Conservation (phyloP, 1,284 basidiomycete genomes). For the Boletellus deceptivus region DNA sequence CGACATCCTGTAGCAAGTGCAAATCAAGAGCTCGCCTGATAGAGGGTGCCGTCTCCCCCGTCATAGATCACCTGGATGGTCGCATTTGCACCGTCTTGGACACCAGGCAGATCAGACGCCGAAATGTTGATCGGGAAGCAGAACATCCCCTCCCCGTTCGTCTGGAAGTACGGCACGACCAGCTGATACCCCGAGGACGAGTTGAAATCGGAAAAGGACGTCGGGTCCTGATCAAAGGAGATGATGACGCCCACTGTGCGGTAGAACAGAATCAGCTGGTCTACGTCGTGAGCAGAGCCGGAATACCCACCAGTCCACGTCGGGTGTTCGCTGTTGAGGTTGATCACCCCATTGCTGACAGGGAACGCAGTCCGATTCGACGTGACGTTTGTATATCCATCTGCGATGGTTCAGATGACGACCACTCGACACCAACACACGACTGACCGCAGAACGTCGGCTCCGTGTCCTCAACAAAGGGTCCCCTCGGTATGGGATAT, state of each 20-base stretch:
- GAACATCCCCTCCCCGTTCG: slow-evolving; percentile 43
- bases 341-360: slow-evolving; percentile 44
- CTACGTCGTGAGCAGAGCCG: neutral
- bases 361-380: slow-evolving; percentile 56
- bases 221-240: slow-evolving; percentile 48
- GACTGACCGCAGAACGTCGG: slow-evolving; percentile 47
- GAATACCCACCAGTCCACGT: slow-evolving; percentile 37
- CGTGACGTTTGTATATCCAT: slow-evolving; percentile 44
- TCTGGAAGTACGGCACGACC: slow-evolving; percentile 43
- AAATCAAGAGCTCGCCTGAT: slow-evolving; percentile 40
- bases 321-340: slow-evolving; percentile 41
- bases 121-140: slow-evolving; percentile 56
- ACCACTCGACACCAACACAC: neutral
- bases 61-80: slow-evolving; percentile 47
- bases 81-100: slow-evolving; percentile 46
- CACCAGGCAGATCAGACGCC: slow-evolving; percentile 43
- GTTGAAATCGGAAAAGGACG: slow-evolving; percentile 53
- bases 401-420: slow-evolving; percentile 27
- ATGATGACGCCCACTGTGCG: slow-evolving; percentile 40
- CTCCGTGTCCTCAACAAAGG: slow-evolving; percentile 51
- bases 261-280: slow-evolving; percentile 5
- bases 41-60: slow-evolving; percentile 54
- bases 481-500: slow-evolving; percentile 56
- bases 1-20: neutral
- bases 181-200: slow-evolving; percentile 36